Percentiles rank a stretch among this genome's conserved stretches.
Evolutionary conservation across 2,329 filamentous ascomycete genomes (phyloP).

Genomic region (Chalaropsis ovoidea): DNA sequence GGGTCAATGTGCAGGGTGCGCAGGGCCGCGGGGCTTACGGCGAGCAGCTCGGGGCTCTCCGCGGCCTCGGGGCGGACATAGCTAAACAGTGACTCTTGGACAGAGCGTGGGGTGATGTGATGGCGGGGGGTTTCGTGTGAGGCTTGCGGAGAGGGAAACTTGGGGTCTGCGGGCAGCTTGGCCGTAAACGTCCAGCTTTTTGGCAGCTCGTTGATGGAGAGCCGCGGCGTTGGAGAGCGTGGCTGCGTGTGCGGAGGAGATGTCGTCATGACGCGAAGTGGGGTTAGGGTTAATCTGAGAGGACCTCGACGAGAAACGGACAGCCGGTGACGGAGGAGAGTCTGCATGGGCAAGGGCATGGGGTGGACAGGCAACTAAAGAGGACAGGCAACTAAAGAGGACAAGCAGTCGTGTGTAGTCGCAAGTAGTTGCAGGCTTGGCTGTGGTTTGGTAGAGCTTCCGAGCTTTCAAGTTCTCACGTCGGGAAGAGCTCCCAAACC

Average conservation of each 20-base stretch:
- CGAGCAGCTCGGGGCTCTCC: slow-evolving; percentile 66
- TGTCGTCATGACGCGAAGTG: slow-evolving; percentile 11
- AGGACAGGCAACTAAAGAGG: background rate
- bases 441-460: background rate
- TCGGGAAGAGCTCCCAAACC: too few relatives aligned
- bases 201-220: slow-evolving; percentile 45
- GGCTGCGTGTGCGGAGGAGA: background rate
- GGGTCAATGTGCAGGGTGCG: slow-evolving; percentile 65
- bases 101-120: slow-evolving; percentile 67
- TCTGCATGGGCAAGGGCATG: background rate
- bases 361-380: too few relatives aligned
- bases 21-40: slow-evolving; percentile 68
- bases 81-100: slow-evolving; percentile 77
- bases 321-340: background rate
- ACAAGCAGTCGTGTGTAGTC: background rate
- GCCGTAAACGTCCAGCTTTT: slow-evolving; percentile 57
- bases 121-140: slow-evolving; percentile 75
- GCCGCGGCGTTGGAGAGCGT: background rate
- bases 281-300: slow-evolving; percentile 12
- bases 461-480: too few relatives aligned
- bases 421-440: background rate
- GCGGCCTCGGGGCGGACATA: slow-evolving; percentile 75
- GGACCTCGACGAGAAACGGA: background rate
- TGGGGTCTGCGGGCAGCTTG: slow-evolving; percentile 63
- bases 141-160: slow-evolving; percentile 67